Evolutionary conservation across 345 rosid species (phyloP).

Genomic region (Eucalyptus virginea): DNA sequence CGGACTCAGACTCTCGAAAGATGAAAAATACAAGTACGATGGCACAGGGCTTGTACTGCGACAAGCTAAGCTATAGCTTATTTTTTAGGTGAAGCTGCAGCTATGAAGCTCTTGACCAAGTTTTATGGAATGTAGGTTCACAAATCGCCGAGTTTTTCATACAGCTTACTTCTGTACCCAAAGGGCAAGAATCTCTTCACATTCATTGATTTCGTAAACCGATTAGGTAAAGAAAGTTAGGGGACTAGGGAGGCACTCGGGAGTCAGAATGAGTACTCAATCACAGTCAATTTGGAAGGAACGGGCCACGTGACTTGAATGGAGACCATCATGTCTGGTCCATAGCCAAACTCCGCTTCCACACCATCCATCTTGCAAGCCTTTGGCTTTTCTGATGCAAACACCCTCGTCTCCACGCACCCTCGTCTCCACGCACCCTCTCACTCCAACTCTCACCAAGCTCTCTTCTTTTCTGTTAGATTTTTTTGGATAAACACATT

Average conservation of each 20-base stretch:
- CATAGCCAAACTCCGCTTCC: conserved; percentile 46
- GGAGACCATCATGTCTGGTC: conserved; percentile 21
- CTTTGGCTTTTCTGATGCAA: conserved; percentile 52
- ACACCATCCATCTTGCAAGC: conserved; percentile 48
- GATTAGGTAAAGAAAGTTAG: background rate
- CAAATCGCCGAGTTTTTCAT: background rate
- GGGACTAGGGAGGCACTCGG: background rate
- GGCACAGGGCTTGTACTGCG: background rate
- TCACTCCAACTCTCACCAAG: conserved; percentile 30
- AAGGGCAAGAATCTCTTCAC: background rate
- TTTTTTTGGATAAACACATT: too few relatives aligned
- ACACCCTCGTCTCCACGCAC: conserved; percentile 53
- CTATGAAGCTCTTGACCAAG: background rate
- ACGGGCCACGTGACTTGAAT: conserved; percentile 61
- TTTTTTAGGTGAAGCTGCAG: background rate
- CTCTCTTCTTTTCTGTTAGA: background rate
- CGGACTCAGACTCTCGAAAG: background rate
- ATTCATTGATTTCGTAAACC: background rate
- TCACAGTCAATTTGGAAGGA: conserved; percentile 6
- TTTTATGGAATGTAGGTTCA: background rate
- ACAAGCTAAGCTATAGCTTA: background rate
- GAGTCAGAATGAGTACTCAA: conserved; percentile 41
- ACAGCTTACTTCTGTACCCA: background rate
- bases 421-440: conserved; percentile 70
- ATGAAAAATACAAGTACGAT: background rate